Evolutionary conservation across 2,329 filamentous ascomycete species (phyloP), one percentile per base, ranked within the genome.

Genomic region (Sarocladium oryzae): DNA sequence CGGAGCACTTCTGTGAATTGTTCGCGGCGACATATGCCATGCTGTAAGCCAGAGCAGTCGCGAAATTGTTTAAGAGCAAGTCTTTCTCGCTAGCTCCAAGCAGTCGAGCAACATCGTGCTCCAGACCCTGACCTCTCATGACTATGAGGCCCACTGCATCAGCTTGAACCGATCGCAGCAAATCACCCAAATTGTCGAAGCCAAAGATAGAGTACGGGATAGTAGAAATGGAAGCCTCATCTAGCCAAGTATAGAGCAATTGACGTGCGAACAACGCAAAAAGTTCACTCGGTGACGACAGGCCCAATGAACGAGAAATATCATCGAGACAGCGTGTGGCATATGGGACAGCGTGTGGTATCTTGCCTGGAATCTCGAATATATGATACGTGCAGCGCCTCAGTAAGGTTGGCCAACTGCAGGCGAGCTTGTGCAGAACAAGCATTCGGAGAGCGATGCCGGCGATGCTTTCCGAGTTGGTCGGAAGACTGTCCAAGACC

Each of bases 311-410:
- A 11, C 65, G 68, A 3, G 91, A 82, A 28, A 96, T 82, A 11
- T 78, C 73, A 4, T 67, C 64, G 38, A 96, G 74, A 58, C 89
- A 95, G 49, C 78, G 78, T 51, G 79, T 80, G 1, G 92, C 91
- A 68, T 96, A 86, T 18, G 75, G 71, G 18, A 77, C 74, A 6
- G 86, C 86, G 10, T 71, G 68, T 2, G 77, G 69, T 13, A 95
- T 81, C 52, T 83, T 82, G 1, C 87, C 89, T 2, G 91, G 88
- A 0, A 86, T 89, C 65, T 97, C 93, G 59, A 97, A 96, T 20
- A 97, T 90, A 65, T 93, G 87, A 64, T 96, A 99, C 16, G 95
- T 87, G 57, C 89, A 90, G 56, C 87, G 83, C 49, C 91, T 85
- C 38, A 96, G 76, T 18, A 97, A 75, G 1, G 91, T 95, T 53